These are phyloP conservation scores for Phlegmacium glaucopus DNA, from an alignment of 768 basidiomycete genomes.

Conservation along the genomic window DNA sequence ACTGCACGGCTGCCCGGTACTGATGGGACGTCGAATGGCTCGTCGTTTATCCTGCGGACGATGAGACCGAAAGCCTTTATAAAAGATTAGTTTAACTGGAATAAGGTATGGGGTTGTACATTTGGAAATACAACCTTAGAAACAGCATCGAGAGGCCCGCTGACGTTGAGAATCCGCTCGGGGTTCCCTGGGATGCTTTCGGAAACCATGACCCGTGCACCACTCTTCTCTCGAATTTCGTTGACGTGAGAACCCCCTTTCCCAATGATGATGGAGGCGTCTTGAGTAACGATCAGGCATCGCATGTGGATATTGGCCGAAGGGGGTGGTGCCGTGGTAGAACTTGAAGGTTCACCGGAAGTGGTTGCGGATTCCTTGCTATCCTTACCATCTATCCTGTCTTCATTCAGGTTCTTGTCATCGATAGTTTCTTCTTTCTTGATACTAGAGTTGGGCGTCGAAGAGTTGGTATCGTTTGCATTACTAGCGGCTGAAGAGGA, in stretches of 20 bases:
- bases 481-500: constrained; percentile 37
- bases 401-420: constrained; percentile 27
- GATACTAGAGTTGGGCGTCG: constrained; percentile 39
- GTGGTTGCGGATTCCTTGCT: constrained; percentile 46
- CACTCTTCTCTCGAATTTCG: constrained; percentile 97
- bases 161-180: constrained; percentile 97
- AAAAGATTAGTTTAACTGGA: constrained; percentile 5
- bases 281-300: constrained; percentile 97
- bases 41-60: constrained; percentile 97
- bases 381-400: constrained; percentile 30
- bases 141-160: constrained; percentile 96
- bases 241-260: constrained; percentile 95
- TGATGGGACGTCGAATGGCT: constrained; percentile 96
- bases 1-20: constrained; percentile 98
- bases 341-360: constrained; percentile 45
- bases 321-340: constrained; percentile 46
- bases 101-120: constrained; percentile 3
- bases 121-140: constrained; percentile 68
- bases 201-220: constrained; percentile 94
- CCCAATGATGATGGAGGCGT: constrained; percentile 98
- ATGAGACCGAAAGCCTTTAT: constrained; percentile 95
- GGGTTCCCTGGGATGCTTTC: constrained; percentile 99
- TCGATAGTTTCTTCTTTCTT: constrained; percentile 39
- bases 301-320: constrained; percentile 94
- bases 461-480: constrained; percentile 56